Conservation (phyloP, 768 basidiomycete species). For the Lentinula lateritia region DNA sequence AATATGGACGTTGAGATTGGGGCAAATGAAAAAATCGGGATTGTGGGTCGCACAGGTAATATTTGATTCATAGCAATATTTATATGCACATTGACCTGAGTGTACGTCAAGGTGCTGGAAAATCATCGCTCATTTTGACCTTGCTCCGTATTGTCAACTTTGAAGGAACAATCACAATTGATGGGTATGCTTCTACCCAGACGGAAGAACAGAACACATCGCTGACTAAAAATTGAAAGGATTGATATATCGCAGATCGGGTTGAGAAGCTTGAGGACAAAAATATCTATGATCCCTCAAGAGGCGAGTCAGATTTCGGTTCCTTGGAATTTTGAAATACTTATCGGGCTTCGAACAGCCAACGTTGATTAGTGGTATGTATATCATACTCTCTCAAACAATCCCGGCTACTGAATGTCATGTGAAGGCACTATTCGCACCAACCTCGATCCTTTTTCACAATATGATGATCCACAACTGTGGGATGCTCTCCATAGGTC, state of each 20-base stretch:
- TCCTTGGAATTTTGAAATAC: background rate
- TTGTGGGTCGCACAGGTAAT: conserved; percentile 51
- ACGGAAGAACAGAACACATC: background rate
- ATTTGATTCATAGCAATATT: background rate
- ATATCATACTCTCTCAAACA: conserved; percentile 12
- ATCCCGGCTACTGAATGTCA: background rate
- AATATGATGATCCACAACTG: conserved; percentile 56
- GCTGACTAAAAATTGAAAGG: conserved; percentile 18
- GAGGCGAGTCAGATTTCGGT: conserved; percentile 36
- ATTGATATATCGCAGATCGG: conserved; percentile 70
- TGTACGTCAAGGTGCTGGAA: conserved; percentile 41
- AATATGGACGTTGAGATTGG: conserved; percentile 54
- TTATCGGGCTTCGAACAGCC: conserved; percentile 30
- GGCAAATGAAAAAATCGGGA: conserved; percentile 72
- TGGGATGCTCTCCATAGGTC: conserved; percentile 72
- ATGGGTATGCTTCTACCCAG: conserved; percentile 37
- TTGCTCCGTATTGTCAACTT: conserved; percentile 69
- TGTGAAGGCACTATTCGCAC: conserved; percentile 48
- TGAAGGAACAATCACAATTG: conserved; percentile 56
- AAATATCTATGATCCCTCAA: conserved; percentile 64
- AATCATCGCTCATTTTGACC: conserved; percentile 57
- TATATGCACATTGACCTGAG: background rate
- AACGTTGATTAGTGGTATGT: conserved; percentile 48
- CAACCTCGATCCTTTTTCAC: conserved; percentile 55
- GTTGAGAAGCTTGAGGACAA: conserved; percentile 52